A percentile compares a stretch with the other conserved stretches of the same genome.
These are phyloP conservation scores for Trebouxia sp. DNA, from an alignment of 139 green algal genomes.

Conservation along the genomic window DNA sequence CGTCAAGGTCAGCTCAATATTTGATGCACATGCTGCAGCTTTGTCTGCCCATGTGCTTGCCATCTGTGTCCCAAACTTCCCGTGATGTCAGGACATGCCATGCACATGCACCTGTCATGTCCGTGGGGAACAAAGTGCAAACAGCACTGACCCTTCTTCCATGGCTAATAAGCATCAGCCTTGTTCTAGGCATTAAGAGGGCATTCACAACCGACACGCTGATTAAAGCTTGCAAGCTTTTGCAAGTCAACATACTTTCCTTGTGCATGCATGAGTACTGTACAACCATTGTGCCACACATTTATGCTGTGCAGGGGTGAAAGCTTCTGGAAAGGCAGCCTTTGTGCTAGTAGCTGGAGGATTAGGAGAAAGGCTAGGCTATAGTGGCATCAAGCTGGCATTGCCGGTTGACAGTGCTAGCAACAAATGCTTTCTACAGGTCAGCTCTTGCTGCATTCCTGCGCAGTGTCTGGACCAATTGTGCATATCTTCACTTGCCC, in stretches of 20 bases:
- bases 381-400: constrained; percentile 87
- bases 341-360: constrained; percentile 99
- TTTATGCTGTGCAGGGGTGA: constrained; percentile 43
- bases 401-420: constrained; percentile 83
- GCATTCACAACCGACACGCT: no score
- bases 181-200: no score
- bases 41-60: no score
- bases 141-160: no score
- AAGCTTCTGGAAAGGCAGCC: constrained; percentile 53
- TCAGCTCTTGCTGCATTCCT: background rate
- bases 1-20: constrained; percentile 10
- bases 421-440: constrained; percentile 79
- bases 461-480: no score
- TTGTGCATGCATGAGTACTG: background rate
- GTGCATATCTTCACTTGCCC: no score
- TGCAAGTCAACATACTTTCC: no score
- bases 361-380: constrained; percentile 95
- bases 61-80: background rate
- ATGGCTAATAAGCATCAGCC: no score
- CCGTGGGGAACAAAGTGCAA: no score
- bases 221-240: no score
- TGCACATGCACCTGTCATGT: no score
- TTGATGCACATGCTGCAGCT: no score
- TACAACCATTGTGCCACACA: background rate
- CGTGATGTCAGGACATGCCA: background rate